Evolutionary conservation across 805 yeast genomes (phyloP), one percentile per base, ranked within the genome.

Genomic region (Teunomyces pallodes): DNA sequence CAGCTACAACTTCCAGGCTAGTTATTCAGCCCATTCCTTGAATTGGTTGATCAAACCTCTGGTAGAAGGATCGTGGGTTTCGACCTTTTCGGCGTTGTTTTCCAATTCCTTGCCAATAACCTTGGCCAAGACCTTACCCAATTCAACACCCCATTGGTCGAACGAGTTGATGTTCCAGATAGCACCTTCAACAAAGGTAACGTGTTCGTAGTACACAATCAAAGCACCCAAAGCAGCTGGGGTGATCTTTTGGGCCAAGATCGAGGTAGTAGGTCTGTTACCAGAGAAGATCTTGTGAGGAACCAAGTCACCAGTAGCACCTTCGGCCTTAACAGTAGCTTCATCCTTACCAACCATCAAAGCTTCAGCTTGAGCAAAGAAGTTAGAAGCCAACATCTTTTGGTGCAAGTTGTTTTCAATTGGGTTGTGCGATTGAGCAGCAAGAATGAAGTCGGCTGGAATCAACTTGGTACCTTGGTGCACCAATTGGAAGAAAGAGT

Each of bases 131-230:
- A 87, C 95, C 78, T 94, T 94, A 70, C 99, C 99, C 62, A 94
- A 87, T 78, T 94, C 99, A 64, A 94, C 99, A 74, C 99, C 99
- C 96, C 98, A 94, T 80, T 94, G 99, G 79, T 94, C 99, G 68
- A 90, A 94, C 14, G 98, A 92, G 84, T 94, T 94, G 79, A 94
- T 91, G 82, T 95, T 94, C 99, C 99, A 92, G 65, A 94, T 75
- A 49, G 99, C 99, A 76, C 99, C 99, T 77, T 94, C 99, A 50
- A 91, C 91, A 75, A 94, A 94, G 36, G 98, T 92, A 51, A 90
- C 82, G 69, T 90, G 97, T 77, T 94, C 99, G 78, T 94, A 94
- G 83, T 94, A 94, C 40, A 96, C 97, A 68, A 94, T 94, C 74
- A 94, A 80, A 41, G 98, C 82, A 76, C 99, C 99, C 57, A 94